phyloP scores from a whole-genome alignment of 345 rosid genomes.

The Citrus maxima region DNA sequence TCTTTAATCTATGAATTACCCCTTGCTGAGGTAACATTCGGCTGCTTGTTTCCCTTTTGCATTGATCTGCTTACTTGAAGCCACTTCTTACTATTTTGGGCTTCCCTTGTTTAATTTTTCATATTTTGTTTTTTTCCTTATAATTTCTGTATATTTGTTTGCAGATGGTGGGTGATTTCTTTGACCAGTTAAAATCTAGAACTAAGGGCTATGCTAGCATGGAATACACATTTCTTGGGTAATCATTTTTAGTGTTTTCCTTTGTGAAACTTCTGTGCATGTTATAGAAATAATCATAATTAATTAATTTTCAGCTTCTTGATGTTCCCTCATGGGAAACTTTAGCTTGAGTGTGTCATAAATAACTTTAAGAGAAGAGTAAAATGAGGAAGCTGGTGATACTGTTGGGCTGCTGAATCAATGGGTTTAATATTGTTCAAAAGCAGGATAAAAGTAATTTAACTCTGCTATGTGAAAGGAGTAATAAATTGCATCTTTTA shows the following conservation, averaged over 20 bases:
- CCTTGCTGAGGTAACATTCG: constrained; percentile 71
- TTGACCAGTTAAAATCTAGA: constrained; percentile 92
- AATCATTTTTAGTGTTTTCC: constrained; percentile 23
- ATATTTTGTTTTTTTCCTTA: constrained; percentile 12
- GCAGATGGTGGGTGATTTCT: constrained; percentile 99
- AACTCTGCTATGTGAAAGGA: neutral
- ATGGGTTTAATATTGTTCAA: neutral
- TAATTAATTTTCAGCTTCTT: neutral
- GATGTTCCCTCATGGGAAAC: neutral
- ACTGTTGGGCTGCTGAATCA: neutral
- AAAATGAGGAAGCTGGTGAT: neutral
- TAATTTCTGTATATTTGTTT: constrained; percentile 13
- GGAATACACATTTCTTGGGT: constrained; percentile 92
- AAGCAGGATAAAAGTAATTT: neutral
- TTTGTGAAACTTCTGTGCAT: neutral
- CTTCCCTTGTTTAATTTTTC: neutral
- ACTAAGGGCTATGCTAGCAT: constrained; percentile 99
- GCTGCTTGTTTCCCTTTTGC: neutral
- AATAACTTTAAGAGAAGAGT: neutral
- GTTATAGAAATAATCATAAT: constrained; percentile 1
- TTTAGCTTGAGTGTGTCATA: neutral
- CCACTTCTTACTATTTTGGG: neutral
- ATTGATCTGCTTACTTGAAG: neutral
- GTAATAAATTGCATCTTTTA: neutral
- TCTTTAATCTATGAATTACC: constrained; percentile 85